Evolutionary conservation across 768 basidiomycete species (phyloP).

Genomic region (Tubosaeta brunneosetosa): DNA sequence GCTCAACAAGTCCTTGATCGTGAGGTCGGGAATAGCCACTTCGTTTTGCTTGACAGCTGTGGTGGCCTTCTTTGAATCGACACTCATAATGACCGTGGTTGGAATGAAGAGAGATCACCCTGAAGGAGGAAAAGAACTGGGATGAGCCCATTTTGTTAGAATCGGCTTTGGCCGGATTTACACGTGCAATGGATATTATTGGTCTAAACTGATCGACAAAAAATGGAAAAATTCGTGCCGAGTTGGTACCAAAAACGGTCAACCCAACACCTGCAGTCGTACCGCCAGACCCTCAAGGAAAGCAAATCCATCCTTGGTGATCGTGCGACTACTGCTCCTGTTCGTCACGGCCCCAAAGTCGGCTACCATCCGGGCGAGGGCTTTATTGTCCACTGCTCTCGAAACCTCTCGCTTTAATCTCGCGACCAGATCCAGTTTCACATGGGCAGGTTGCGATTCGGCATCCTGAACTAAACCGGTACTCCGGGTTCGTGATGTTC

Average conservation of each 20-base stretch:
- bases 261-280: constrained; percentile 38
- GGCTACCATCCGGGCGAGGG: constrained; percentile 58
- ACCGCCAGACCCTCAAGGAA: constrained; percentile 61
- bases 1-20: constrained; percentile 81
- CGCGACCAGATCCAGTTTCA: constrained; percentile 58
- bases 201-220: neutral
- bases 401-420: constrained; percentile 52
- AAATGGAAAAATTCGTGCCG: neutral
- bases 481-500: constrained; percentile 40
- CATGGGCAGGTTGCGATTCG: constrained; percentile 44
- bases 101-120: neutral
- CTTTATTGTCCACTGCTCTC: constrained; percentile 46
- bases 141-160: constrained; percentile 26
- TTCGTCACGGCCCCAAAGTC: constrained; percentile 71
- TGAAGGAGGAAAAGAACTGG: neutral
- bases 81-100: constrained; percentile 19
- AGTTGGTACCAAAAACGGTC: neutral
- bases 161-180: constrained; percentile 22
- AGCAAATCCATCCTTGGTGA: constrained; percentile 74
- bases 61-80: constrained; percentile 11
- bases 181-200: constrained; percentile 19
- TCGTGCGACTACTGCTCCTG: constrained; percentile 60
- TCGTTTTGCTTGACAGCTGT: constrained; percentile 50
- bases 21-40: constrained; percentile 73
- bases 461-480: constrained; percentile 37